phyloP scores from a whole-genome alignment of 2,329 filamentous ascomycete species.

The Xylariaceae sp. region DNA sequence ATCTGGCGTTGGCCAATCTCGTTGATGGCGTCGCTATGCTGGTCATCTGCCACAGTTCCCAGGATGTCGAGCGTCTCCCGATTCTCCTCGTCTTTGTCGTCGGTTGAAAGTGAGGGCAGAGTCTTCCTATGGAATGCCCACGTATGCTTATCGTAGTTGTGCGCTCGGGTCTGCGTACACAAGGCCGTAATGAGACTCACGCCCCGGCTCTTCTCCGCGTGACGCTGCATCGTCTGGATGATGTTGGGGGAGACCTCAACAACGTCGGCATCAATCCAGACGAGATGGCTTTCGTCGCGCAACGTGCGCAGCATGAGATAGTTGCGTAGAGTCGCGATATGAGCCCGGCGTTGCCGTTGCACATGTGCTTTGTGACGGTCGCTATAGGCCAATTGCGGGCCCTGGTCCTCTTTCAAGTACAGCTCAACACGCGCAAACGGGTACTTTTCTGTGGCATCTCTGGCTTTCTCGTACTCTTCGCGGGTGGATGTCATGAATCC shows the following conservation, averaged over 20 bases:
- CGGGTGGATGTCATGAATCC: slow-evolving; percentile 26
- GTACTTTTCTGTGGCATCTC: slow-evolving; percentile 18
- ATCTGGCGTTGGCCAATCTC: slow-evolving; percentile 20
- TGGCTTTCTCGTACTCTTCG: slow-evolving; percentile 23
- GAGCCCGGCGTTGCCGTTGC: slow-evolving; percentile 23
- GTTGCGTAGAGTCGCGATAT: slow-evolving; percentile 30
- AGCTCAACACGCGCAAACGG: slow-evolving; percentile 26
- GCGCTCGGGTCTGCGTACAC: slow-evolving; percentile 29
- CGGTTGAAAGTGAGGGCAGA: too few relatives aligned
- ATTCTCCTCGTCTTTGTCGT: neutral
- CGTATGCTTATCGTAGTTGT: slow-evolving; percentile 36
- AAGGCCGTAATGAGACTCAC: slow-evolving; percentile 32
- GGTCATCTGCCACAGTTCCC: slow-evolving; percentile 19
- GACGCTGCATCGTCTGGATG: slow-evolving; percentile 30
- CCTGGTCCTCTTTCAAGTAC: slow-evolving; percentile 20
- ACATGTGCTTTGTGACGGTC: slow-evolving; percentile 23
- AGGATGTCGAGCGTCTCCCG: slow-evolving; percentile 10
- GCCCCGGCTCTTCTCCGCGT: slow-evolving; percentile 22
- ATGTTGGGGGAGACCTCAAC: slow-evolving; percentile 30
- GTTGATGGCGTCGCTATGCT: slow-evolving; percentile 13
- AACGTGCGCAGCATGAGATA: slow-evolving; percentile 31
- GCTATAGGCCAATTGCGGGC: slow-evolving; percentile 15
- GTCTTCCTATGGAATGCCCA: slow-evolving; percentile 24
- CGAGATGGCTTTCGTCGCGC: slow-evolving; percentile 30
- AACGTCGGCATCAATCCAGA: slow-evolving; percentile 37